Conservation (phyloP, 768 basidiomycete species). For the Lentinula sp. region DNA sequence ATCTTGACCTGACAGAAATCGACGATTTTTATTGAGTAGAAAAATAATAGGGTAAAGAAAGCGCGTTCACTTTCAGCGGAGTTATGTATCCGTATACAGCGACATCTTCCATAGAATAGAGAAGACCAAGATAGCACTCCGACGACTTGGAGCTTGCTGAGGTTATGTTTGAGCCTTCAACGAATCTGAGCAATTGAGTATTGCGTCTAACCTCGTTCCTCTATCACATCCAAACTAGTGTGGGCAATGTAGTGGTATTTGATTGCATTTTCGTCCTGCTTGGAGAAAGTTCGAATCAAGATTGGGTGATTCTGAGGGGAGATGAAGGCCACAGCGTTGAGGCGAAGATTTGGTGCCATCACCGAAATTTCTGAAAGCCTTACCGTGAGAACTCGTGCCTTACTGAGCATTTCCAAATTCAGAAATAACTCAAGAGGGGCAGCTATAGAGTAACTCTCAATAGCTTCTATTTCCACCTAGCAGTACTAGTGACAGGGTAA, state of each 20-base stretch:
- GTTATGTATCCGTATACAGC: constrained; percentile 92
- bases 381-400: too few relatives aligned
- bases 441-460: too few relatives aligned
- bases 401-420: too few relatives aligned
- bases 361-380: background rate
- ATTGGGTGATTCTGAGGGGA: constrained; percentile 81
- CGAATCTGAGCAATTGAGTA: background rate
- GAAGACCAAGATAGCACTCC: constrained; percentile 80
- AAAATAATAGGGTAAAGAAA: background rate
- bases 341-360: constrained; percentile 64
- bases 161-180: constrained; percentile 23
- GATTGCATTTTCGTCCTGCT: constrained; percentile 47
- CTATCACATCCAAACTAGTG: constrained; percentile 85
- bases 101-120: constrained; percentile 90
- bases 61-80: constrained; percentile 62
- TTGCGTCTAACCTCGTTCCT: constrained; percentile 71
- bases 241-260: constrained; percentile 93
- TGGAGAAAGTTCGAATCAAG: constrained; percentile 66
- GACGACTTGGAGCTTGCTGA: constrained; percentile 49
- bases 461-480: too few relatives aligned
- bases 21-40: background rate
- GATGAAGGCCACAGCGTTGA: constrained; percentile 83
- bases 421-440: too few relatives aligned
- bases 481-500: too few relatives aligned
- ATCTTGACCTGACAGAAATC: constrained; percentile 37